phyloP scores from a whole-genome alignment of 768 basidiomycete genomes.

The Hypholoma fasciculare region DNA sequence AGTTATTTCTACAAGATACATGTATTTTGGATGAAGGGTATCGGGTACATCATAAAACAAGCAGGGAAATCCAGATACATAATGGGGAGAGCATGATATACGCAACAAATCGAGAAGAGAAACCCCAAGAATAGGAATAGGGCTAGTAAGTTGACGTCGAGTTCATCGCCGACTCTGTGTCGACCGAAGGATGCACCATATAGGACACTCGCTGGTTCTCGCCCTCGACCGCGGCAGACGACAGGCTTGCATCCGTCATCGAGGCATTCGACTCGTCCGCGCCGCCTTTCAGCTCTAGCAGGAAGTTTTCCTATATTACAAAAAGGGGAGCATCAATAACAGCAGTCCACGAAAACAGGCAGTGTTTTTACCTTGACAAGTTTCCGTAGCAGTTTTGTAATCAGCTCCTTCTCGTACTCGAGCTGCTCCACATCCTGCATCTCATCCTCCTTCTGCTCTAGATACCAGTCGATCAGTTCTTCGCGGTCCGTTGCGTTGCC shows the following conservation, averaged over 20 bases:
- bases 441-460: constrained; percentile 85
- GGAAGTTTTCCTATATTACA: constrained; percentile 70
- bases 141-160: constrained; percentile 31
- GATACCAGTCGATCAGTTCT: constrained; percentile 95
- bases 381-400: constrained; percentile 86
- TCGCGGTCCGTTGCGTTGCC: constrained; percentile 83
- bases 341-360: neutral
- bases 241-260: constrained; percentile 58
- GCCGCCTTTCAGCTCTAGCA: constrained; percentile 83
- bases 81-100: neutral
- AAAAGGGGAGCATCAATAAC: constrained; percentile 4
- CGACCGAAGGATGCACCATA: constrained; percentile 89
- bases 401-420: constrained; percentile 88
- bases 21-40: neutral
- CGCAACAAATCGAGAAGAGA: constrained; percentile 9
- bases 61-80: constrained; percentile 3
- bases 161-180: constrained; percentile 58
- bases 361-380: constrained; percentile 73
- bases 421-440: constrained; percentile 83
- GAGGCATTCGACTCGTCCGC: constrained; percentile 78
- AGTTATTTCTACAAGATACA: neutral
- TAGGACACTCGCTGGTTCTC: constrained; percentile 76
- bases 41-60: neutral
- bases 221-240: constrained; percentile 47
- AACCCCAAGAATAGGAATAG: constrained; percentile 15